Percentiles rank a stretch among this genome's conserved stretches.
Evolutionary conservation across 805 yeast species (phyloP).

Genomic region (Saccharomycopsis fermentans): DNA sequence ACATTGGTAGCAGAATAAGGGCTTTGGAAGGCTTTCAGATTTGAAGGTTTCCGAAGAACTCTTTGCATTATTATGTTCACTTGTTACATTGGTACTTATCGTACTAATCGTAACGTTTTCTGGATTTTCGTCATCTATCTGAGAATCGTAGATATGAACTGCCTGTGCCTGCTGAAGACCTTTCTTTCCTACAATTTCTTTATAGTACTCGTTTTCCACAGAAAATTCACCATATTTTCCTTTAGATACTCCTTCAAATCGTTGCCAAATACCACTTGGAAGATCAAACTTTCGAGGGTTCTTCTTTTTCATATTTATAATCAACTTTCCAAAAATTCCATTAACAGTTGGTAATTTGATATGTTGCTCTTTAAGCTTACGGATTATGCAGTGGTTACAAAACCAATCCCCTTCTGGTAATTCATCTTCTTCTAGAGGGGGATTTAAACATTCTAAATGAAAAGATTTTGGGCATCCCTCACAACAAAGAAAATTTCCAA

Average conservation of each 20-base stretch:
- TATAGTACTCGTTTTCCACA: conserved; percentile 46
- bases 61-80: conserved; percentile 22
- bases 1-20: conserved; percentile 69
- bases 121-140: neutral
- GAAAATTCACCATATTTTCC: conserved; percentile 64
- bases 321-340: conserved; percentile 44
- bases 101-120: neutral
- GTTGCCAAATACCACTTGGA: conserved; percentile 59
- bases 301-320: conserved; percentile 45
- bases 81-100: neutral
- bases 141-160: conserved; percentile 45
- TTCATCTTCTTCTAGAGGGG: conserved; percentile 66
- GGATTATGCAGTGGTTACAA: conserved; percentile 64
- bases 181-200: conserved; percentile 31
- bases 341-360: conserved; percentile 22
- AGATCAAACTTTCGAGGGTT: conserved; percentile 61
- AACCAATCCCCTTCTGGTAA: conserved; percentile 88
- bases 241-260: conserved; percentile 61
- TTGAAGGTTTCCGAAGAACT: conserved; percentile 32
- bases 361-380: conserved; percentile 24
- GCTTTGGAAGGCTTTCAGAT: conserved; percentile 24
- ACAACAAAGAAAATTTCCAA: conserved; percentile 87
- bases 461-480: conserved; percentile 88
- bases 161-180: conserved; percentile 48
- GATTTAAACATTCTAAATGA: conserved; percentile 85